These are phyloP conservation scores for Septoria linicola DNA, from an alignment of 2,329 filamentous ascomycete species.

Conservation along the genomic window DNA sequence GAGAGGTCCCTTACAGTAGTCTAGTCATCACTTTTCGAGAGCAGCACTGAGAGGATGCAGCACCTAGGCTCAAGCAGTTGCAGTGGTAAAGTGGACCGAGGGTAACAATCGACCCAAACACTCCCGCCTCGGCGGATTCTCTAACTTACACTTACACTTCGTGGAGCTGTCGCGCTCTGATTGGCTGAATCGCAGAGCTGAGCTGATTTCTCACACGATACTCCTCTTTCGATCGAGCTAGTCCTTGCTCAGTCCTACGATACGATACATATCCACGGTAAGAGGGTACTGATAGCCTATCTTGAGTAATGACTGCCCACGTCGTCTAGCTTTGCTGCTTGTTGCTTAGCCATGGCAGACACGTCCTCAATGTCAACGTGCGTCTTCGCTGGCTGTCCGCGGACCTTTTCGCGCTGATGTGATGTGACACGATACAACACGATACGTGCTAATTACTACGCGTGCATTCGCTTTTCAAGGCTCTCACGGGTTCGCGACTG, in stretches of 20 bases:
- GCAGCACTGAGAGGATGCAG: neutral
- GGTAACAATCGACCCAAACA: neutral
- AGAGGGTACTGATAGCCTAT: neutral
- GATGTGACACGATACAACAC: too few species aligned
- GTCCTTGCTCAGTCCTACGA: neutral
- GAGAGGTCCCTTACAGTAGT: slow-evolving; percentile 7
- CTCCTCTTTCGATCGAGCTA: neutral
- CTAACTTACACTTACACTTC: too few species aligned
- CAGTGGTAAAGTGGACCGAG: slow-evolving; percentile 2
- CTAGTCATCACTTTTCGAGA: slow-evolving; percentile 2
- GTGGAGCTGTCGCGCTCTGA: neutral
- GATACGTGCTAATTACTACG: too few species aligned
- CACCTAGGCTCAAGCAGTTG: neutral
- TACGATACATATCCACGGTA: too few species aligned
- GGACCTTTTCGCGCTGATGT: too few species aligned
- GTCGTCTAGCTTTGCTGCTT: too few species aligned
- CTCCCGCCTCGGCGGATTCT: neutral
- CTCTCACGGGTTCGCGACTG: too few species aligned
- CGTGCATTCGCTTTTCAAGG: neutral
- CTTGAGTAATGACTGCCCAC: neutral
- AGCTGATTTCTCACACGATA: neutral
- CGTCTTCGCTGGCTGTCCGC: too few species aligned
- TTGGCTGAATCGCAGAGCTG: neutral
- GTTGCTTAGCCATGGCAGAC: too few species aligned
- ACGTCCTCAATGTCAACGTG: too few species aligned